phyloP scores from a whole-genome alignment of 2,329 filamentous ascomycete genomes.

The Hypoxylon rubiginosum region DNA sequence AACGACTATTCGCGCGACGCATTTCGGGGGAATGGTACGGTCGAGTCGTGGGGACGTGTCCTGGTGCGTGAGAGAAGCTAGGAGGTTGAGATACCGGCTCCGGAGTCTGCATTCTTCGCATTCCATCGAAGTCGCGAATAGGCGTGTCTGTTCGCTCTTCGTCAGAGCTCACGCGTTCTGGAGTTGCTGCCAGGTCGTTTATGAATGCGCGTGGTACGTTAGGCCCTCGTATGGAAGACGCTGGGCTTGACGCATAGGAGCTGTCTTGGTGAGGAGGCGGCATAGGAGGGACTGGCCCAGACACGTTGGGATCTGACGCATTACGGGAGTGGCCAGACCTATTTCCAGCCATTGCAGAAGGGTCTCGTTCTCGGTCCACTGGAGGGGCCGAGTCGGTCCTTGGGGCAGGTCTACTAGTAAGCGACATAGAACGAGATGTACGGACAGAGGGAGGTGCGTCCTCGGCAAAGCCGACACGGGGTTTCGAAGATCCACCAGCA shows the following conservation, averaged over 20 bases:
- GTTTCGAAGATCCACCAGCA: constrained; percentile 53
- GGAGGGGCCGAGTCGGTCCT: constrained; percentile 68
- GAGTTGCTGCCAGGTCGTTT: constrained; percentile 61
- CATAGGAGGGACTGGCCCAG: constrained; percentile 42
- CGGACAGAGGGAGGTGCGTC: constrained; percentile 62
- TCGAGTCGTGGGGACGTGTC: constrained; percentile 75
- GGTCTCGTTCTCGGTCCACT: constrained; percentile 55
- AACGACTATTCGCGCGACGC: constrained; percentile 83
- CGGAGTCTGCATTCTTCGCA: constrained; percentile 72
- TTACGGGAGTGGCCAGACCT: constrained; percentile 60
- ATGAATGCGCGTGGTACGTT: constrained; percentile 57
- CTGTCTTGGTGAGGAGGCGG: constrained; percentile 46
- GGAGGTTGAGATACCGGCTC: constrained; percentile 85
- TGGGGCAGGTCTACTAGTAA: constrained; percentile 55
- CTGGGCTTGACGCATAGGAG: constrained; percentile 49
- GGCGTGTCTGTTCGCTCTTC: constrained; percentile 63
- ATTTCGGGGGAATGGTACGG: constrained; percentile 83
- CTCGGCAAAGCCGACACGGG: constrained; percentile 71
- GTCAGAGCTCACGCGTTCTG: constrained; percentile 69
- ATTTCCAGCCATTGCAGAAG: constrained; percentile 52
- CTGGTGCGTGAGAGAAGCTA: constrained; percentile 81
- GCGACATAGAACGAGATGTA: constrained; percentile 66
- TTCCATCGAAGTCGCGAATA: constrained; percentile 65
- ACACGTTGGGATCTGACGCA: constrained; percentile 61
- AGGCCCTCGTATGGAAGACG: constrained; percentile 51